These are phyloP conservation scores for Aegilops bicornis DNA, from an alignment of 176 grass and related monocot species.

Conservation along the genomic window DNA sequence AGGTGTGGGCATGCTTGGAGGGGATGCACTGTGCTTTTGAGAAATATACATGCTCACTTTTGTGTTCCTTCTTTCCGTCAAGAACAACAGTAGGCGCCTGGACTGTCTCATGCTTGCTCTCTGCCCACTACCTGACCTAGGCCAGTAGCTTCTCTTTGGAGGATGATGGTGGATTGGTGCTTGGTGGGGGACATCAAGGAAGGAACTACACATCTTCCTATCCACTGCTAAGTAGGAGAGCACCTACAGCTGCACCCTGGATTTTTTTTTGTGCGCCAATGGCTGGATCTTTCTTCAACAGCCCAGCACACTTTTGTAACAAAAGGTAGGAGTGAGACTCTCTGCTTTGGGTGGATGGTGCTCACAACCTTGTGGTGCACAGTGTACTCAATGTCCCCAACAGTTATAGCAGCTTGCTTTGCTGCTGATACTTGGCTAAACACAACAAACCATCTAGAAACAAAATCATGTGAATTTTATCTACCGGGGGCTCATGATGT, in stretches of 20 bases:
- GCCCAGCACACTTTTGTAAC: neutral
- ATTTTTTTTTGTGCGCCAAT: neutral
- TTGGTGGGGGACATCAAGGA: conserved; percentile 12
- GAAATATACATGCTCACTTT: neutral
- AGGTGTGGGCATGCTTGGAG: neutral
- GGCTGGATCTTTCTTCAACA: neutral
- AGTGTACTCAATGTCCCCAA: neutral
- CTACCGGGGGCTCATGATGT: neutral
- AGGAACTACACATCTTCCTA: neutral
- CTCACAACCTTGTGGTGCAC: neutral
- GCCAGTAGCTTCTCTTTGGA: conserved; percentile 21
- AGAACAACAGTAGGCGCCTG: neutral
- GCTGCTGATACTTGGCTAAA: neutral
- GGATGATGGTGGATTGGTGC: conserved; percentile 29
- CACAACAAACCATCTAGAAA: neutral
- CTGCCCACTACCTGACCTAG: neutral
- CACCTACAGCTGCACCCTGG: neutral
- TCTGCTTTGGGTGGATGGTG: neutral
- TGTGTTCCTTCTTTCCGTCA: neutral
- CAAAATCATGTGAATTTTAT: neutral
- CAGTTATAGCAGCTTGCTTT: neutral
- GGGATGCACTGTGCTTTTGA: conserved; percentile 21
- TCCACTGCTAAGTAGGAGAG: neutral
- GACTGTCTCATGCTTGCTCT: neutral
- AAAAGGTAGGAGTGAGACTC: neutral